These are phyloP conservation scores for Trichopus zeylanicus DNA, from an alignment of 116 monocot species.

Conservation along the genomic window DNA sequence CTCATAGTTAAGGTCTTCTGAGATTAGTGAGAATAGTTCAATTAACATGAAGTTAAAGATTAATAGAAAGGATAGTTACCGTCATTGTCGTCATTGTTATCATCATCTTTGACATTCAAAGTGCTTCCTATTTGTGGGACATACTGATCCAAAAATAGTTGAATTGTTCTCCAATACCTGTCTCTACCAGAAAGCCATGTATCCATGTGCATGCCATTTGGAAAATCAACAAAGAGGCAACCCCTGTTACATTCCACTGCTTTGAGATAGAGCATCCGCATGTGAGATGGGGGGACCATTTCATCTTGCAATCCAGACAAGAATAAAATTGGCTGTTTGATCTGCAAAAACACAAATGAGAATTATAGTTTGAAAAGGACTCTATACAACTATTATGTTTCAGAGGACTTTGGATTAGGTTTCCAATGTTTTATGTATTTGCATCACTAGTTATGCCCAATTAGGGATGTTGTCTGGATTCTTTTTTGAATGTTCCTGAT, in stretches of 20 bases:
- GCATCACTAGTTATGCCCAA: too few species aligned
- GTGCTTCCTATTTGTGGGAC: slow-evolving; percentile 17
- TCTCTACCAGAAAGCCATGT: slow-evolving; percentile 80
- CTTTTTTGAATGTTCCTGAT: too few species aligned
- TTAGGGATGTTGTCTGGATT: too few species aligned
- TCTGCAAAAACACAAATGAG: slow-evolving; percentile 35
- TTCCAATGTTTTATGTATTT: too few species aligned
- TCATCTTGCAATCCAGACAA: slow-evolving; percentile 89
- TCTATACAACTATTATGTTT: too few species aligned
- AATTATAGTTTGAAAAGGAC: too few species aligned
- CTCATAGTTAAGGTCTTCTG: too few species aligned
- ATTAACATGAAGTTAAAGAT: neutral
- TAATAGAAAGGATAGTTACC: neutral
- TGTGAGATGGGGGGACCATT: slow-evolving; percentile 81
- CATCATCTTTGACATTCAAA: slow-evolving; percentile 6
- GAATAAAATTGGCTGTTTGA: slow-evolving; percentile 83
- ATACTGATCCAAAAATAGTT: slow-evolving; percentile 58
- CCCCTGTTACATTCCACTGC: slow-evolving; percentile 33
- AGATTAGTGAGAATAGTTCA: neutral
- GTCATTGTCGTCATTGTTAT: neutral
- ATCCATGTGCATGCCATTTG: slow-evolving; percentile 87
- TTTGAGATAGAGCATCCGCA: slow-evolving; percentile 57
- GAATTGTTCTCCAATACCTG: slow-evolving; percentile 79
- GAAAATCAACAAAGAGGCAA: slow-evolving; percentile 72
- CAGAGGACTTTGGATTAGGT: too few species aligned